Conservation (phyloP, 2,329 filamentous ascomycete species). For the Xylariaceae sp. region DNA sequence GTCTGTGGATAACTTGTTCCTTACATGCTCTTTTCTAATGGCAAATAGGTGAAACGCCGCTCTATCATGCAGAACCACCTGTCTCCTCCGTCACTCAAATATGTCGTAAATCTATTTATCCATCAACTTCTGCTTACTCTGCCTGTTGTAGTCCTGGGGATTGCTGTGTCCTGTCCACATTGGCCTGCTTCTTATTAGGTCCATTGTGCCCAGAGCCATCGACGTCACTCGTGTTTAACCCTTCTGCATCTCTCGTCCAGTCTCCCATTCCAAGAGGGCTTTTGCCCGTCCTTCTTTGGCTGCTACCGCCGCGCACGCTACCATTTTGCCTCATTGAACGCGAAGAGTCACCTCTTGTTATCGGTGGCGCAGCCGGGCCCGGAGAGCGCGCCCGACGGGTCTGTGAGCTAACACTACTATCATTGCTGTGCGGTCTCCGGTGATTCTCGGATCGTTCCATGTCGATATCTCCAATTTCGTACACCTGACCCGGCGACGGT, state of each 20-base stretch:
- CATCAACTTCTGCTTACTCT: neutral
- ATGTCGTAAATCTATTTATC: conserved; percentile 12
- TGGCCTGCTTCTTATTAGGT: neutral
- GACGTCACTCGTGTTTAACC: neutral
- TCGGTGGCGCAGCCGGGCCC: conserved; percentile 13
- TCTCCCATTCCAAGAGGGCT: conserved; percentile 45
- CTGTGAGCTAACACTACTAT: conserved; percentile 27
- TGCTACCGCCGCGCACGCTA: conserved; percentile 33
- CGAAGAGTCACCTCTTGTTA: conserved; percentile 22
- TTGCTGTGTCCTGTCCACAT: neutral
- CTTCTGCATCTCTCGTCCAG: conserved; percentile 13
- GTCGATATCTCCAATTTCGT: conserved; percentile 54
- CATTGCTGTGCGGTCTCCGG: conserved; percentile 30
- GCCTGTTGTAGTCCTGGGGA: neutral
- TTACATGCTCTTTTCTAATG: conserved; percentile 16
- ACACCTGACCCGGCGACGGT: conserved; percentile 52
- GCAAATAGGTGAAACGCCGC: conserved; percentile 21
- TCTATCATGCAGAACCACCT: conserved; percentile 21
- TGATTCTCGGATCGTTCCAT: conserved; percentile 38
- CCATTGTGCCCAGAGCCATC: neutral
- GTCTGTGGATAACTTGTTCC: conserved; percentile 10
- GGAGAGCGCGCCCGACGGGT: conserved; percentile 22
- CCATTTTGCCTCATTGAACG: conserved; percentile 28
- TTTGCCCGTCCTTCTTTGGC: conserved; percentile 40
- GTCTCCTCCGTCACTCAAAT: conserved; percentile 6